A percentile compares a stretch with the other conserved stretches of the same genome.
Evolutionary conservation across 169 alveolate species (phyloP).

Genomic region (Cryptosporidium felis): DNA sequence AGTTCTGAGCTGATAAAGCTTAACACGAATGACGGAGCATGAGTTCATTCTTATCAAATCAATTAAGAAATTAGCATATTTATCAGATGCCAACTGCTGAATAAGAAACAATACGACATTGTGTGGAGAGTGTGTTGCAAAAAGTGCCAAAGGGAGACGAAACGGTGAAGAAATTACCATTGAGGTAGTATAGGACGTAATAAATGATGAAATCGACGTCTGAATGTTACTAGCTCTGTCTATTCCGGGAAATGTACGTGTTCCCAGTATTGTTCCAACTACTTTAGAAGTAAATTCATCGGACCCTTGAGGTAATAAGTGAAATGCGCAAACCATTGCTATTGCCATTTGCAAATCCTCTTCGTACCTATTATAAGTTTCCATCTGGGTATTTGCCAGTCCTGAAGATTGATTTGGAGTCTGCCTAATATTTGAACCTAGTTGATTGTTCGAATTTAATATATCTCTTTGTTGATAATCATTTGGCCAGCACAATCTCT

Average conservation of each 20-base stretch:
- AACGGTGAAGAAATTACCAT: constrained; percentile 65
- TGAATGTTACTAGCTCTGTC: constrained; percentile 47
- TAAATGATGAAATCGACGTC: constrained; percentile 54
- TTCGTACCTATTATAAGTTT: constrained; percentile 18
- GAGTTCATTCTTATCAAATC: constrained; percentile 49
- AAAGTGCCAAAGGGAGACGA: constrained; percentile 65
- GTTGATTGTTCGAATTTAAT: neutral
- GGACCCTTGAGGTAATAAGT: constrained; percentile 67
- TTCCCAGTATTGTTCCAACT: constrained; percentile 54
- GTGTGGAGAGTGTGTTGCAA: constrained; percentile 58
- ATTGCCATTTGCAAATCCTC: constrained; percentile 68
- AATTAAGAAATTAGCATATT: constrained; percentile 48
- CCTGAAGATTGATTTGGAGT: constrained; percentile 18
- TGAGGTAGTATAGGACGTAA: constrained; percentile 40
- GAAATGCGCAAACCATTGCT: constrained; percentile 69
- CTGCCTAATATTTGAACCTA: neutral
- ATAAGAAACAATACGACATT: constrained; percentile 46
- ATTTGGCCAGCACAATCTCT: constrained; percentile 64
- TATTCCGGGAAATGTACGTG: constrained; percentile 52
- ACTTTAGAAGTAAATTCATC: constrained; percentile 69
- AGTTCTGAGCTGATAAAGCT: constrained; percentile 43
- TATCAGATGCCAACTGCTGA: constrained; percentile 52
- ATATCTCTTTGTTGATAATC: constrained; percentile 48
- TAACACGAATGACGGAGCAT: constrained; percentile 41
- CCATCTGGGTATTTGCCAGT: neutral